Percentiles rank a stretch among this genome's conserved stretches.
Evolutionary conservation across 2,329 filamentous ascomycete species (phyloP).

Genomic region (Cladosporium sphaerospermum): DNA sequence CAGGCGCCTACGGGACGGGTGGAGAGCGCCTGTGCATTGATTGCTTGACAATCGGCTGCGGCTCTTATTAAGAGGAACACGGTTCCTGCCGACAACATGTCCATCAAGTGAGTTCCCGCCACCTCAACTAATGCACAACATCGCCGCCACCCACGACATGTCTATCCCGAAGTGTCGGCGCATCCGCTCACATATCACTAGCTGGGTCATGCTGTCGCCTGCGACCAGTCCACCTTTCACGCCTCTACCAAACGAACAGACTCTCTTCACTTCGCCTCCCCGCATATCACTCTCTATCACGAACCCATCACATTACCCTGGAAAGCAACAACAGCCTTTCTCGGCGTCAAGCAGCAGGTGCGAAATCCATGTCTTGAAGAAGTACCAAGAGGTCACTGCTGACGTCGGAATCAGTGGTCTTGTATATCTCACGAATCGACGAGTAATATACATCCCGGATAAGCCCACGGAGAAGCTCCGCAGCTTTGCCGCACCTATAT

Average conservation of each 20-base stretch:
- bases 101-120: conserved; percentile 20
- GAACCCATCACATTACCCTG: conserved; percentile 52
- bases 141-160: background rate
- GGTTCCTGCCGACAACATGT: conserved; percentile 16
- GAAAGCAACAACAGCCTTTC: conserved; percentile 46
- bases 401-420: conserved; percentile 14
- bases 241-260: conserved; percentile 75
- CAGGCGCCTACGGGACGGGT: conserved; percentile 5
- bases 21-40: conserved; percentile 9
- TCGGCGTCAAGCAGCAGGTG: conserved; percentile 18
- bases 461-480: conserved; percentile 63
- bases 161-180: conserved; percentile 9
- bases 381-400: background rate
- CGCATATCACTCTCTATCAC: conserved; percentile 67
- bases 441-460: conserved; percentile 84
- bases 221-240: conserved; percentile 60
- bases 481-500: conserved; percentile 82
- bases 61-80: background rate
- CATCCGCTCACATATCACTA: conserved; percentile 30
- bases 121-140: conserved; percentile 5
- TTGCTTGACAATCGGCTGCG: background rate
- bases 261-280: conserved; percentile 72
- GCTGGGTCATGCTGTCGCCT: conserved; percentile 85
- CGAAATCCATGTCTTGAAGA: background rate
- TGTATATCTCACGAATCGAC: conserved; percentile 25